phyloP scores from a whole-genome alignment of 371 early-diverging fungal genomes.

The Globomyces sp. region DNA sequence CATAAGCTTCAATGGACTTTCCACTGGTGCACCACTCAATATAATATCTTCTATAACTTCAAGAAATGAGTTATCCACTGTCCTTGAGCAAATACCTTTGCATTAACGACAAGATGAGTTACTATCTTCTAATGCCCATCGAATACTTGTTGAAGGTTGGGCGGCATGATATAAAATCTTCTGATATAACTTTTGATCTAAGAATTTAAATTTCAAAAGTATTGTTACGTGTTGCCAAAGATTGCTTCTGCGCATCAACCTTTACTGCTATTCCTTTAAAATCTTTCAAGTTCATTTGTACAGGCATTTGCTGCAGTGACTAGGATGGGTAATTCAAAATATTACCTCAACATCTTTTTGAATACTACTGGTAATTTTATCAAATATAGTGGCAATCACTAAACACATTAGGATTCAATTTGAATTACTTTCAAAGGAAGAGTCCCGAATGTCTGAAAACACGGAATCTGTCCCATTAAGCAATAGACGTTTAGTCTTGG shows the following conservation, averaged over 20 bases:
- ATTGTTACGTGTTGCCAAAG: conserved; percentile 69
- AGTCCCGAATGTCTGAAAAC: conserved; percentile 76
- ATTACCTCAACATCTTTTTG: conserved; percentile 79
- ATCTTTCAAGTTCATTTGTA: conserved; percentile 82
- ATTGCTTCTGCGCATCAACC: conserved; percentile 81
- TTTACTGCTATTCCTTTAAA: conserved; percentile 83
- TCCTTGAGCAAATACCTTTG: background rate
- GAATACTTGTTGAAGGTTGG: background rate
- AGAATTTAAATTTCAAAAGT: background rate
- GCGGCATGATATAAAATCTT: background rate
- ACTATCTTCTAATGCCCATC: conserved; percentile 11
- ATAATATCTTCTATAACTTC: conserved; percentile 83
- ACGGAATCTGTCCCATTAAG: conserved; percentile 77
- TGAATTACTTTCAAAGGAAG: conserved; percentile 64
- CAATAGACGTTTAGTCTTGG: conserved; percentile 73
- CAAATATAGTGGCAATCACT: conserved; percentile 77
- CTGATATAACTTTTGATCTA: conserved; percentile 17
- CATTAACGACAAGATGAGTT: background rate
- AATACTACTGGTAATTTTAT: conserved; percentile 77
- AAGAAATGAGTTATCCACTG: background rate
- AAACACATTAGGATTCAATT: conserved; percentile 22
- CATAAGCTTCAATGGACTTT: conserved; percentile 75
- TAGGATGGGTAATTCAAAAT: conserved; percentile 1
- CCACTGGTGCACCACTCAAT: conserved; percentile 65
- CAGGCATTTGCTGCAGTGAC: conserved; percentile 83